These are phyloP conservation scores for Cytospora paraplurivora DNA, from an alignment of 2,329 filamentous ascomycete genomes.

Conservation along the genomic window DNA sequence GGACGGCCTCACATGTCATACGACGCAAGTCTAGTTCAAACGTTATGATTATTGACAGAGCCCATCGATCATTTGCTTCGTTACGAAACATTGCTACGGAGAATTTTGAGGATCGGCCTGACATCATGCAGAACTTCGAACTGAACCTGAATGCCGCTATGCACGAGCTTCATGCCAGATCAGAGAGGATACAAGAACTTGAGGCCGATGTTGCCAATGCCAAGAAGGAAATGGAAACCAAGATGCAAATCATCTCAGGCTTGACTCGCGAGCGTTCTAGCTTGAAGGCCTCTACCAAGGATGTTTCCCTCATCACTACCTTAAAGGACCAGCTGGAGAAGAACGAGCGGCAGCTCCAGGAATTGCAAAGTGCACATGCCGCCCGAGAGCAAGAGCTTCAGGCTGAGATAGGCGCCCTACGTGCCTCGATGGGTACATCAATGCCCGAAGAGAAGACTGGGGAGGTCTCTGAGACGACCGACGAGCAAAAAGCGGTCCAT, in stretches of 20 bases:
- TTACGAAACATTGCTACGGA: conserved; percentile 86
- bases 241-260: conserved; percentile 94
- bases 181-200: conserved; percentile 86
- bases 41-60: conserved; percentile 82
- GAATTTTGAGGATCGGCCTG: conserved; percentile 79
- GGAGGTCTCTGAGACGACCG: conserved; percentile 33
- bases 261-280: conserved; percentile 91
- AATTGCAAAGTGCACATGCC: conserved; percentile 73
- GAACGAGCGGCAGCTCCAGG: conserved; percentile 77
- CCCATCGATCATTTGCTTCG: conserved; percentile 86
- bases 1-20: conserved; percentile 71
- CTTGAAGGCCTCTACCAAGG: conserved; percentile 79
- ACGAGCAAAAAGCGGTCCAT: conserved; percentile 44
- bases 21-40: conserved; percentile 92
- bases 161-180: conserved; percentile 84
- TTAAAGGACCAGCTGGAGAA: conserved; percentile 87
- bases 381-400: conserved; percentile 74
- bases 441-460: conserved; percentile 29
- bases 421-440: conserved; percentile 47
- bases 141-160: conserved; percentile 88
- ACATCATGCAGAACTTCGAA: conserved; percentile 90
- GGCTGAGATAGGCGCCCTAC: conserved; percentile 70
- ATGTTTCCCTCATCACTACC: conserved; percentile 86
- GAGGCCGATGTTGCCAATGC: conserved; percentile 81
- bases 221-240: conserved; percentile 95